phyloP scores from a whole-genome alignment of 2,329 filamentous ascomycete genomes.

The Neoscytalidium dimidiatum region DNA sequence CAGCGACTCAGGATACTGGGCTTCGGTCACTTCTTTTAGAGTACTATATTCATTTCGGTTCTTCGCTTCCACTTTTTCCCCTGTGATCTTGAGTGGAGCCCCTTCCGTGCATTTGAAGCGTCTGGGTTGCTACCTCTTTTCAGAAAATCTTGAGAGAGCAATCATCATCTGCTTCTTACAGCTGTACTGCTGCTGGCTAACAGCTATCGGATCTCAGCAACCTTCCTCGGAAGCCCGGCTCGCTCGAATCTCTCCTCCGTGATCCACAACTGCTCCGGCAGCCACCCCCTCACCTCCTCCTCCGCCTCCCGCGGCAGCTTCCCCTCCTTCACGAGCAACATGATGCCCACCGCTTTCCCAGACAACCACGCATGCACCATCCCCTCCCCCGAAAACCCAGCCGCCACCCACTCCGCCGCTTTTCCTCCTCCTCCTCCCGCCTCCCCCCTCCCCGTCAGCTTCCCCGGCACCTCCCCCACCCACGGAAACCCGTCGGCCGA shows the following conservation, averaged over 20 bases:
- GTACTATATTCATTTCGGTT: no score
- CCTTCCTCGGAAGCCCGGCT: background rate
- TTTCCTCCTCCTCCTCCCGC: slow-evolving; percentile 29
- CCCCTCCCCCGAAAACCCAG: slow-evolving; percentile 23
- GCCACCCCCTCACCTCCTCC: background rate
- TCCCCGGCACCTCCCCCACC: slow-evolving; percentile 46
- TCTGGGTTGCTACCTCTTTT: no score
- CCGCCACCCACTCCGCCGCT: slow-evolving; percentile 27
- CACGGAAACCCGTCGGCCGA: slow-evolving; percentile 54
- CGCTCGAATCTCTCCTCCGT: background rate
- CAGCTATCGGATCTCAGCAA: background rate
- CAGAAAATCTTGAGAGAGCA: no score
- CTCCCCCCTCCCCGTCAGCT: slow-evolving; percentile 32
- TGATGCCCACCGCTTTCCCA: slow-evolving; percentile 24
- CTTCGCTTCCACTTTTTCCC: no score
- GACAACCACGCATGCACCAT: slow-evolving; percentile 26
- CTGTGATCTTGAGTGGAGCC: no score
- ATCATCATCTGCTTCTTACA: no score
- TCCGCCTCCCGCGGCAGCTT: background rate
- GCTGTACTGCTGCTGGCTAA: no score
- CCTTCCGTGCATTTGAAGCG: no score
- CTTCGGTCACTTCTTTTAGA: no score
- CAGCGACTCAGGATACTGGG: no score
- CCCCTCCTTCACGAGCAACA: slow-evolving; percentile 23
- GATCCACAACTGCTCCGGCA: slow-evolving; percentile 9